Percentiles rank a stretch among this genome's conserved stretches.
These are phyloP conservation scores for Erucastrum elatum DNA, from an alignment of 345 rosid species.

Conservation along the genomic window DNA sequence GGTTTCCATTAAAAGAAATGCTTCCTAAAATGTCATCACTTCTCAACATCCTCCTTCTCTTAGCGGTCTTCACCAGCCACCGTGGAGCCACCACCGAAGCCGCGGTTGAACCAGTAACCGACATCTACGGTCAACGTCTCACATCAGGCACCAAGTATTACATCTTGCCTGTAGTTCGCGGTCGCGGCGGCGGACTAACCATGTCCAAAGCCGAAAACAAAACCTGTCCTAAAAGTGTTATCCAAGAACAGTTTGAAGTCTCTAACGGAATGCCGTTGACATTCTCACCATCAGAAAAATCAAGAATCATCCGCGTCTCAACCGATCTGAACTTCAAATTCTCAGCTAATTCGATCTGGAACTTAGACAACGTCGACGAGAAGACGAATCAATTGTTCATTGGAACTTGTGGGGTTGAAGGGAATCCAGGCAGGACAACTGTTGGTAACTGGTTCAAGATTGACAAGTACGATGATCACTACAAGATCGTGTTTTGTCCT, in stretches of 20 bases:
- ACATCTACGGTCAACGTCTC: slow-evolving; percentile 19
- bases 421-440: slow-evolving; percentile 57
- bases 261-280: slow-evolving; percentile 32
- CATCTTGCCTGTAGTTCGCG: slow-evolving; percentile 40
- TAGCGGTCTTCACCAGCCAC: slow-evolving; percentile 22
- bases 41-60: slow-evolving; percentile 7
- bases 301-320: slow-evolving; percentile 28
- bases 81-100: slow-evolving; percentile 20
- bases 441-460: slow-evolving; percentile 66
- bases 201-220: slow-evolving; percentile 11
- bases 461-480: slow-evolving; percentile 43
- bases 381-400: slow-evolving; percentile 43
- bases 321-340: slow-evolving; percentile 49
- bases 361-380: slow-evolving; percentile 45
- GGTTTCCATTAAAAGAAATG: slow-evolving; percentile 23
- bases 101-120: slow-evolving; percentile 22
- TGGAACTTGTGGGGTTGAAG: slow-evolving; percentile 55
- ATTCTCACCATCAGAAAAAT: slow-evolving; percentile 29
- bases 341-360: slow-evolving; percentile 49
- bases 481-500: slow-evolving; percentile 73
- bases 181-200: slow-evolving; percentile 38
- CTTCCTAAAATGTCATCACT: slow-evolving; percentile 22
- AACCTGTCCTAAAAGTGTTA: slow-evolving; percentile 30
- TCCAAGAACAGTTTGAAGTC: slow-evolving; percentile 32
- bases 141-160: slow-evolving; percentile 19